Evolutionary conservation across 805 yeast species (phyloP), one percentile per base, ranked within the genome.

Genomic region (Barnettozyma vustinii): DNA sequence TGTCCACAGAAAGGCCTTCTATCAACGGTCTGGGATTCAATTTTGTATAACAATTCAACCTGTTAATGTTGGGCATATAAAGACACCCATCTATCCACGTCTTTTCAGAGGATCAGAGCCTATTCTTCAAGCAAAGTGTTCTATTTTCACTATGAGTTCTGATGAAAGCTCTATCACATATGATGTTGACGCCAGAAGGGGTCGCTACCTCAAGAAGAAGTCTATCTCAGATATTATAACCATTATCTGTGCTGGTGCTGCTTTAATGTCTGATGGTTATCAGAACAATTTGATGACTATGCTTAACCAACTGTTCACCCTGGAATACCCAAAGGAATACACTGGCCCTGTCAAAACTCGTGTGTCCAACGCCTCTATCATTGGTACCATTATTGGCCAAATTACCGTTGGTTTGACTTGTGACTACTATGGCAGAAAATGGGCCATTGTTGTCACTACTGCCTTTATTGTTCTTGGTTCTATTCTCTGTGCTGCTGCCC

Each of bases 181-280:
- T 33, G 61, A 63, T 47, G 45, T 52, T 5, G 61, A 53, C 16
- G 47, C 50, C 13, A 54, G 63, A 52, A 26, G 43, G 21, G 48
- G 46, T n/a, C 58, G 66, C 35, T 56, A 46, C 40, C 15, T 37
- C 10, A 54, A 56, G 47, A 62, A 60, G 52, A 65, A 62, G 49
- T 58, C 70, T 1, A 40, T 56, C 40, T 61, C 70, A 5, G 73
- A 70, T 53, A 63, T 70, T 44, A 56, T 72, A 54, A 66, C 81
- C 47, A 79, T 84, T 52, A 59, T 81, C 41, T 79, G 87, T 65
- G 72, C 60, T 21, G 92, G 94, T 13, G 82, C 79, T 54, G 94
- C 91, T 0, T 73, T 86, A 60, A 78, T 84, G 57, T 79, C 86
- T 20, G 94, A 86, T 66, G 91, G 91, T 4, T 84, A 84, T 64